Evolutionary conservation across 768 basidiomycete species (phyloP).

Genomic region (Termitomyces sp.): DNA sequence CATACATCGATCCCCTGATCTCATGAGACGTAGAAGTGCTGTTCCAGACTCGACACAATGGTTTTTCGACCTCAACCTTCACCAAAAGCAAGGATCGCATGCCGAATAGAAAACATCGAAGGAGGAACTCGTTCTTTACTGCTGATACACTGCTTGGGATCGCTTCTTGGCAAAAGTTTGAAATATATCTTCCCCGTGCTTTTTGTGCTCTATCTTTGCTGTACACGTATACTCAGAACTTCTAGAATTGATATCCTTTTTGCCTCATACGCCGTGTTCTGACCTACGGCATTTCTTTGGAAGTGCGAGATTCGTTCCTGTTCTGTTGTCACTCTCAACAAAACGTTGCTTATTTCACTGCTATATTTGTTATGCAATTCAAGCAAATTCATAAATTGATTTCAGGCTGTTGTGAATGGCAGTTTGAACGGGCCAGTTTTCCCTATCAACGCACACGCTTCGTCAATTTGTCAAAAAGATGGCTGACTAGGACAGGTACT

Average conservation of each 20-base stretch:
- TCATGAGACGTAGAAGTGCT: constrained; percentile 7
- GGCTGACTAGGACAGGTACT: background rate
- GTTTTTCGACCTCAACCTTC: constrained; percentile 4
- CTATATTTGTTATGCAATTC: background rate
- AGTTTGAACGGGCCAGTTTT: no score
- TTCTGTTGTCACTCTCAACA: background rate
- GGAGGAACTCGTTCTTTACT: background rate
- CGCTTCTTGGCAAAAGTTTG: background rate
- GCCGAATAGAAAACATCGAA: background rate
- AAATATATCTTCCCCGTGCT: background rate
- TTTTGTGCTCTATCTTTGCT: background rate
- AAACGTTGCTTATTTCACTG: background rate
- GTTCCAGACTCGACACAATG: constrained; percentile 12
- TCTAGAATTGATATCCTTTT: background rate
- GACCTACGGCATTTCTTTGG: background rate
- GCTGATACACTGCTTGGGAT: background rate
- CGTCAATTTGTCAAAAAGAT: background rate
- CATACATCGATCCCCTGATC: constrained; percentile 11
- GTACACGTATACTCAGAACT: background rate
- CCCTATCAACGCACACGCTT: background rate
- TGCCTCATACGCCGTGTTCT: background rate
- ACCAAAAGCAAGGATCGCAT: background rate
- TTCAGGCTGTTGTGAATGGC: background rate
- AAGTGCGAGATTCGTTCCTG: background rate
- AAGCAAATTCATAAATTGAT: background rate